A percentile compares a stretch with the other conserved stretches of the same genome.
phyloP scores from a whole-genome alignment of 495 filamentous ascomycete genomes.

The Tuber umbilicatum region DNA sequence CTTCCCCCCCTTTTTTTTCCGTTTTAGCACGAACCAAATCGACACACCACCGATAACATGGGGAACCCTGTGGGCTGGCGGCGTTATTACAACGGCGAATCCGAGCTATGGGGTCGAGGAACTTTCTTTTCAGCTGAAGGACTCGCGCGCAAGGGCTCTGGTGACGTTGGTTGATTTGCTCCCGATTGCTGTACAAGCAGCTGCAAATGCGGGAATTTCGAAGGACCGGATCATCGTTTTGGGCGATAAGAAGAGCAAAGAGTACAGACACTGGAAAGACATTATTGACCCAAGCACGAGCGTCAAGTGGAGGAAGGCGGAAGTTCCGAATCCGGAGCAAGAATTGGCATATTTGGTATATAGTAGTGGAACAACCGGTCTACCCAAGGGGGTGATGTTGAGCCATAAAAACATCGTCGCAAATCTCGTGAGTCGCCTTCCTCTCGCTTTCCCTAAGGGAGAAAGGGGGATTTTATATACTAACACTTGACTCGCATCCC shows the following conservation, averaged over 20 bases:
- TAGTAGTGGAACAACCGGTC: conserved; percentile 81
- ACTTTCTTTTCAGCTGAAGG: conserved; percentile 77
- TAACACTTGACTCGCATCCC: conserved; percentile 39
- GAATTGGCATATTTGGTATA: conserved; percentile 70
- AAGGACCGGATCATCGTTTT: conserved; percentile 66
- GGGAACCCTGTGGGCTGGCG: conserved; percentile 80
- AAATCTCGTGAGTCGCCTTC: conserved; percentile 52
- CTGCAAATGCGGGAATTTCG: conserved; percentile 59
- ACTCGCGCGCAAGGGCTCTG: conserved; percentile 69
- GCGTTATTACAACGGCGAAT: conserved; percentile 73
- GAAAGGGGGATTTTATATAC: not conserved
- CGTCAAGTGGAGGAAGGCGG: conserved; percentile 43
- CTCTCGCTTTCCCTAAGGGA: not conserved
- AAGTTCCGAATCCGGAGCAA: conserved; percentile 49
- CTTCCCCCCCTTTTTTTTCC: not conserved
- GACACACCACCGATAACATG: conserved; percentile 66
- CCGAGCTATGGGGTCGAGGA: conserved; percentile 81
- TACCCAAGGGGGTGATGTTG: conserved; percentile 90
- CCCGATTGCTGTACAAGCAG: conserved; percentile 58
- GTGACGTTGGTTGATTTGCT: conserved; percentile 64
- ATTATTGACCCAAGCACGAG: conserved; percentile 56
- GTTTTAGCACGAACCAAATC: conserved; percentile 64
- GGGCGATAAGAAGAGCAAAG: conserved; percentile 57
- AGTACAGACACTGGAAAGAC: conserved; percentile 69
- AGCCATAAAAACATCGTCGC: conserved; percentile 74